Percentiles rank a stretch among this genome's conserved stretches.
These are phyloP conservation scores for Simplicillium aogashimaense DNA, from an alignment of 2,329 filamentous ascomycete species.

Conservation along the genomic window DNA sequence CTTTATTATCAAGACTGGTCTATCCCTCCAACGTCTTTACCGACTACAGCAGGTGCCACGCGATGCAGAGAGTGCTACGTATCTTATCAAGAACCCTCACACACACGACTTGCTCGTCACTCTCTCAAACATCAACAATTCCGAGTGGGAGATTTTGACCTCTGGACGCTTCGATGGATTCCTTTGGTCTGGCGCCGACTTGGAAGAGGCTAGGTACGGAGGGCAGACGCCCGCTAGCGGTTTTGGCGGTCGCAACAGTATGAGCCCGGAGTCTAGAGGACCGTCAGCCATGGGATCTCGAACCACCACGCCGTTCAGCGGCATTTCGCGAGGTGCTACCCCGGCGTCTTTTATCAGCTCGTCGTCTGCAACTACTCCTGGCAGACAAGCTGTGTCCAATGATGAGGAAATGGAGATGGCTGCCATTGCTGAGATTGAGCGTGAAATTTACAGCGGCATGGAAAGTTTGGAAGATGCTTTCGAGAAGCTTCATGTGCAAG, in stretches of 20 bases:
- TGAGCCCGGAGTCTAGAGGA: slow-evolving; percentile 30
- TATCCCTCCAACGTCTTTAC: slow-evolving; percentile 79
- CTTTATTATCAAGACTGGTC: slow-evolving; percentile 63
- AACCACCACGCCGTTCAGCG: slow-evolving; percentile 36
- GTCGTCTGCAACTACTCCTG: slow-evolving; percentile 34
- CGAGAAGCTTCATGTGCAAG: slow-evolving; percentile 77
- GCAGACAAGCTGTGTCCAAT: slow-evolving; percentile 61
- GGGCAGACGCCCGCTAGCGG: slow-evolving; percentile 42
- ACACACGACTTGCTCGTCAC: slow-evolving; percentile 84
- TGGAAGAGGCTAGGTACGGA: slow-evolving; percentile 32
- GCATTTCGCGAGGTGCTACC: slow-evolving; percentile 47
- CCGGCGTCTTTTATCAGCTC: slow-evolving; percentile 49
- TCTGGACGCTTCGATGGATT: slow-evolving; percentile 95
- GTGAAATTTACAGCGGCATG: slow-evolving; percentile 90
- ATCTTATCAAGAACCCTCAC: slow-evolving; percentile 70
- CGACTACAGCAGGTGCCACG: slow-evolving; percentile 63
- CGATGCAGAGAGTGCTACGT: slow-evolving; percentile 78
- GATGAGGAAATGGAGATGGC: slow-evolving; percentile 93
- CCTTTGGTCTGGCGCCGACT: slow-evolving; percentile 82
- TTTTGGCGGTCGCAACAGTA: slow-evolving; percentile 22
- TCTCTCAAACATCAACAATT: slow-evolving; percentile 74
- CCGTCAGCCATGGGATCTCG: slow-evolving; percentile 32
- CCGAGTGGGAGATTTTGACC: slow-evolving; percentile 94
- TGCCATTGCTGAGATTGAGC: slow-evolving; percentile 80
- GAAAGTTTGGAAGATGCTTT: slow-evolving; percentile 91